Conservation (phyloP, 306 rosid species). For the Mimosa bimucronata region DNA sequence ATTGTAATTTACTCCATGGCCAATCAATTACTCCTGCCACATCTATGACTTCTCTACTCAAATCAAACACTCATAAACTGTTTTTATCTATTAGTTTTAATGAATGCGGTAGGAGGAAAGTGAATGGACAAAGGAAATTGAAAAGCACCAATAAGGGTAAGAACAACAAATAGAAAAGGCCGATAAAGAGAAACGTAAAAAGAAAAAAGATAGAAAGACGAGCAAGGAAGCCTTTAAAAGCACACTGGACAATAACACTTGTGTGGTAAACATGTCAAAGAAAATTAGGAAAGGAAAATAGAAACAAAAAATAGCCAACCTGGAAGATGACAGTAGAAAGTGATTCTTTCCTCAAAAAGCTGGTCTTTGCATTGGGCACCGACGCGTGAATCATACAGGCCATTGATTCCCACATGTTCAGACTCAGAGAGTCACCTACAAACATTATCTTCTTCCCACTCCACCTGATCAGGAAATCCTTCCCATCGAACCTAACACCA, state of each 20-base stretch:
- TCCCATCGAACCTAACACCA: constrained; percentile 68
- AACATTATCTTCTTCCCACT: constrained; percentile 94
- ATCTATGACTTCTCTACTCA: not conserved
- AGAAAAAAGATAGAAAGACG: constrained; percentile 26
- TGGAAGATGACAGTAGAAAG: constrained; percentile 68
- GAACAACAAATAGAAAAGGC: constrained; percentile 11
- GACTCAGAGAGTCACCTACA: constrained; percentile 96
- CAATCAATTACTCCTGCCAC: not conserved
- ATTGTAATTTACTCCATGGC: not conserved
- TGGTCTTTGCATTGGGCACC: constrained; percentile 72
- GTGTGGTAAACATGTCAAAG: constrained; percentile 19
- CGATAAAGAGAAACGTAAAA: not conserved
- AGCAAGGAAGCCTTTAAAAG: not conserved
- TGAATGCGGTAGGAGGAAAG: constrained; percentile 3
- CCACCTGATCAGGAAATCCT: constrained; percentile 69
- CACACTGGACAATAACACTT: not conserved
- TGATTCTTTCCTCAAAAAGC: constrained; percentile 51
- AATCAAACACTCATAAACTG: not conserved
- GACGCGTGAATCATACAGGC: constrained; percentile 89
- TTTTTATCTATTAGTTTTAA: not conserved
- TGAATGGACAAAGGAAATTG: not conserved
- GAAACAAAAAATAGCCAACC: constrained; percentile 46
- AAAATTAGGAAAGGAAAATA: not conserved
- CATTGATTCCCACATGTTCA: constrained; percentile 96
- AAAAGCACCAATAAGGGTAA: constrained; percentile 12